A percentile compares a stretch with the other conserved stretches of the same genome.
Conservation (phyloP, 139 green algal species). For the Marvania coccoides region DNA sequence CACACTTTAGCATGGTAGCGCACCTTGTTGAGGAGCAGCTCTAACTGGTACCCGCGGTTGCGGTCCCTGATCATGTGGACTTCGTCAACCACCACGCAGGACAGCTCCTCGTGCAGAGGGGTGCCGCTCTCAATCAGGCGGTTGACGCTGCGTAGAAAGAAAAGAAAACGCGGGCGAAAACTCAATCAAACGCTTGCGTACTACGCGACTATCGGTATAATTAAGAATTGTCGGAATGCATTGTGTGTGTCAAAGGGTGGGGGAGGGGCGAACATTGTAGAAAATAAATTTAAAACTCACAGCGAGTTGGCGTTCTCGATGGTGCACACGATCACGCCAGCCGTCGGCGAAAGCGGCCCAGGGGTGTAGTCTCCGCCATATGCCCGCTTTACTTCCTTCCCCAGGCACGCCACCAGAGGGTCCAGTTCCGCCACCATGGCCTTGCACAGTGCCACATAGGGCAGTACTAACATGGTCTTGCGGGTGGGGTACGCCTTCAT, state of each 20-base stretch:
- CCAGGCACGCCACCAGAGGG: background rate
- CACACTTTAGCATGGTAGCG: conserved; percentile 35
- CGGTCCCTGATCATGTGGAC: conserved; percentile 37
- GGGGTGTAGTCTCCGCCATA: conserved; percentile 2
- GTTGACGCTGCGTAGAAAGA: conserved; percentile 9
- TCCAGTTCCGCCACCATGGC: conserved; percentile 1
- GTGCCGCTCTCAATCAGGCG: conserved; percentile 2
- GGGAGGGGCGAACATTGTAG: too few relatives aligned
- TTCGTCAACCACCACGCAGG: conserved; percentile 17
- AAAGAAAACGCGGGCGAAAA: too few relatives aligned
- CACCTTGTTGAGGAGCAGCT: conserved; percentile 94
- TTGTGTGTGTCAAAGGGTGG: too few relatives aligned
- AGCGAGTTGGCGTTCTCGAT: conserved; percentile 14
- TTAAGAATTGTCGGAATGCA: too few relatives aligned
- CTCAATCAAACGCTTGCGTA: too few relatives aligned
- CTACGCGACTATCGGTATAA: too few relatives aligned
- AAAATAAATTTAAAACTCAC: too few relatives aligned
- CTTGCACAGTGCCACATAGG: conserved; percentile 8
- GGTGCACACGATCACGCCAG: conserved; percentile 15
- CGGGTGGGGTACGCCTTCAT: background rate
- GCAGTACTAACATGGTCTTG: conserved; percentile 16
- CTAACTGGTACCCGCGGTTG: conserved; percentile 77
- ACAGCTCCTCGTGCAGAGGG: background rate
- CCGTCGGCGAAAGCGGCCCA: background rate
- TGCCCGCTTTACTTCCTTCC: background rate